Percentiles rank a stretch among this genome's conserved stretches.
Conservation (phyloP, 805 yeast species). For the Nakazawaea ambrosiae region DNA sequence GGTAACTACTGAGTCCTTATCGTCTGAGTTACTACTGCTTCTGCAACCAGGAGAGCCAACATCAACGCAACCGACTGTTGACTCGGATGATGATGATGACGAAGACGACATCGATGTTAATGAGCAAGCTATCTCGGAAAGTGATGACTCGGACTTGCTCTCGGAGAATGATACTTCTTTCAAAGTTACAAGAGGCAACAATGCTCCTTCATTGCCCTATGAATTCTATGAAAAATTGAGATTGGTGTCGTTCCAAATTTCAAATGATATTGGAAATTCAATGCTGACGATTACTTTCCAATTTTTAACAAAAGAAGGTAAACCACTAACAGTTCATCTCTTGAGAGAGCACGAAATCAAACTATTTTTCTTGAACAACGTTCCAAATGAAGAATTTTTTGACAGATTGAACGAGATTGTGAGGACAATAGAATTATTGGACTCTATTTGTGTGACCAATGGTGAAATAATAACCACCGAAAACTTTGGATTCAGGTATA, state of each 20-base stretch:
- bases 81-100: slow-evolving; percentile 5
- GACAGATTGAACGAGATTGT: slow-evolving; percentile 8
- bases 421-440: slow-evolving; percentile 5
- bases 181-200: neutral
- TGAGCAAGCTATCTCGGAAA: neutral
- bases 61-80: neutral
- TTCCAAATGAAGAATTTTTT: slow-evolving; percentile 6
- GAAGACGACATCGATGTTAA: slow-evolving; percentile 5
- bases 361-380: slow-evolving; percentile 6
- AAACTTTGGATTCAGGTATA: slow-evolving; percentile 11
- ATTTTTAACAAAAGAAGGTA: slow-evolving; percentile 9
- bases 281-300: slow-evolving; percentile 9
- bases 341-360: slow-evolving; percentile 11
- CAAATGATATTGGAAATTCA: slow-evolving; percentile 9
- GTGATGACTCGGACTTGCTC: neutral
- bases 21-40: too few species aligned
- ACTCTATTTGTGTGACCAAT: slow-evolving; percentile 9
- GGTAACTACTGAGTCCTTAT: too few species aligned
- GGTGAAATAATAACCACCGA: slow-evolving; percentile 12
- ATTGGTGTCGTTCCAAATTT: slow-evolving; percentile 9
- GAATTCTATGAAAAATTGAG: slow-evolving; percentile 9
- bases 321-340: slow-evolving; percentile 9
- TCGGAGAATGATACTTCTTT: neutral
- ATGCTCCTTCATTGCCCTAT: slow-evolving; percentile 7
- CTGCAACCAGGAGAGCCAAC: neutral